Base-by-base conservation (phyloP, 352 stramenopile genomes). In the Phytophthora tentaculata region DNA sequence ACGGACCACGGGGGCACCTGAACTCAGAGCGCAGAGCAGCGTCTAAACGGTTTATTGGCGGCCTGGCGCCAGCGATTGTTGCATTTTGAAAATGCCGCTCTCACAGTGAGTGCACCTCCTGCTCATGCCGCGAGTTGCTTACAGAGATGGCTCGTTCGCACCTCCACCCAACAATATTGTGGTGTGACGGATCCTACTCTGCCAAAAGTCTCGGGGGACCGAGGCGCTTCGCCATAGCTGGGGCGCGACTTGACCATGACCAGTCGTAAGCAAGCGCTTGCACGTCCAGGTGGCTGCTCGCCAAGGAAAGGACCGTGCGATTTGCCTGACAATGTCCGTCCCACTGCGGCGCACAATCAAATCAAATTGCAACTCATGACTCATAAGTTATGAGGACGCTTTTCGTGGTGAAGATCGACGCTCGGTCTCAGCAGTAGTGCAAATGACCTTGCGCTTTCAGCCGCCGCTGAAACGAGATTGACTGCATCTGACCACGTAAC, bases 121-220 rank as follows among this genome's bases (percentile, higher is more conserved):
- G 35, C 43, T 58, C 65, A 69, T 72, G 68, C 69, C 63, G 65
- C 58, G 24, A 62, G 48, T 22, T 66, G 67, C 37, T 72, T 72
- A 56, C 62, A 75, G 63, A 76, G 68, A 65, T 57, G 55, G 9
- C 39, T 53, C 56, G 39, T 60, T 49, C 20, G 24, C 41, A 41
- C 37, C 19, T 54, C 60, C 67, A 70, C 61, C 67, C 56, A 75
- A 48, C 56, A 71, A 62, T n/a, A 41, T 45, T 14, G 39, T 67
- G 39, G 49, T 26, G 23, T 26, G 51, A 39, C 32, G 32, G 35
- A 43, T 54, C 23, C 48, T 20, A 48, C 52, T 65, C 47, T 58
- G 19, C 19, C 20, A n/a, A 23, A 39, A 43, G 35, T 43, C 14
- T 37, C 29, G 29, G 29, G 29, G 29, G 29, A 37, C 35, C 35